Conservation (phyloP, 78 protist genomes). For the Cavenderia fasciculata region DNA sequence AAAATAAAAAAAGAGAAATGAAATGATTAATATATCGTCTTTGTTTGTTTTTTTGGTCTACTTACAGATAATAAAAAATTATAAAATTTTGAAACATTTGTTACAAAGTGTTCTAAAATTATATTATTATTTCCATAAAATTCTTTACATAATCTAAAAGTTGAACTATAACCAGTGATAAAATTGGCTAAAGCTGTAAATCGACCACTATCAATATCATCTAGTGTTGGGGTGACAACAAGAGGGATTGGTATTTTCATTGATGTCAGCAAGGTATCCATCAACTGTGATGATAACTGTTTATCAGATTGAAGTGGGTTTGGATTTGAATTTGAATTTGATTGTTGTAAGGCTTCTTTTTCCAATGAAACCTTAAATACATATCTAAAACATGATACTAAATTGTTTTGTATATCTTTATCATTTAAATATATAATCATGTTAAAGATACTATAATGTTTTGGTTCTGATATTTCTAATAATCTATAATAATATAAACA, state of each 20-base stretch:
- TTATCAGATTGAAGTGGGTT: no score
- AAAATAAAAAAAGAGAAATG: no score
- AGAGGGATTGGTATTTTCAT: not conserved
- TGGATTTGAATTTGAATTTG: not conserved
- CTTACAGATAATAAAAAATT: no score
- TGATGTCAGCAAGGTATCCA: not conserved
- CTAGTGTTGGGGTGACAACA: not conserved
- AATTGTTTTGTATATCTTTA: not conserved
- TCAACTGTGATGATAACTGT: not conserved
- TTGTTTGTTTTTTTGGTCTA: no score
- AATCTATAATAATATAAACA: constrained; percentile 9
- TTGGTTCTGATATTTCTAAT: constrained; percentile 17
- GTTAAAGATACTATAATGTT: not conserved
- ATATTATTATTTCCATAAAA: no score
- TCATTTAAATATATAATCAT: constrained; percentile 3
- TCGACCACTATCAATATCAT: not conserved
- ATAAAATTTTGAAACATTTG: no score
- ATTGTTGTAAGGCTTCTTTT: not conserved
- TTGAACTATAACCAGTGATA: no score
- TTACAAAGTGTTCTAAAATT: no score
- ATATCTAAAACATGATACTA: constrained; percentile 10
- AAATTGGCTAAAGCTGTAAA: no score
- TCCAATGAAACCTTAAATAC: constrained; percentile 1
- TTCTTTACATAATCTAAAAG: no score
- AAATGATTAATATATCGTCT: no score